Conservation (phyloP, 2,329 filamentous ascomycete genomes). For the Emydomyces testavorans region DNA sequence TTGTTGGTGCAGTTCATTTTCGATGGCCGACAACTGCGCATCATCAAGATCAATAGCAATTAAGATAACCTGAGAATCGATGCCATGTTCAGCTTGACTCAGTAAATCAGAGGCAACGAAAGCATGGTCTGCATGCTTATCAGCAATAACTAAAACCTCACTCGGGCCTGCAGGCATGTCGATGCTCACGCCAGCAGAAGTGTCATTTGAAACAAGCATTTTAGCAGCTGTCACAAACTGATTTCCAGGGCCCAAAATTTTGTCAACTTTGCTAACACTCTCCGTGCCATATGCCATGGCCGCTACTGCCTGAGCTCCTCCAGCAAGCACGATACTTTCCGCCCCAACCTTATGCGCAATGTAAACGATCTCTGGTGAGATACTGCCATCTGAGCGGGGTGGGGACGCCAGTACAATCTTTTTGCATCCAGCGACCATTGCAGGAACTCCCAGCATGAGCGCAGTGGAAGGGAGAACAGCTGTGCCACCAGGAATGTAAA, state of each 20-base stretch:
- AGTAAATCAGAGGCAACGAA: slow-evolving; percentile 93
- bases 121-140: slow-evolving; percentile 74
- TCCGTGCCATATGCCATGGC: slow-evolving; percentile 97
- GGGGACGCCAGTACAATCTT: slow-evolving; percentile 90
- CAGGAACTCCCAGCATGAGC: slow-evolving; percentile 94
- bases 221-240: slow-evolving; percentile 98
- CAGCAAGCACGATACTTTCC: slow-evolving; percentile 88
- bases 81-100: slow-evolving; percentile 91
- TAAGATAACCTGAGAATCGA: slow-evolving; percentile 88
- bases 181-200: slow-evolving; percentile 85
- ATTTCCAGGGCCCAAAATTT: slow-evolving; percentile 94
- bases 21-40: slow-evolving; percentile 64
- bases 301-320: slow-evolving; percentile 88
- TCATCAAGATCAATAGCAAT: slow-evolving; percentile 73
- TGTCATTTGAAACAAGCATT: slow-evolving; percentile 97
- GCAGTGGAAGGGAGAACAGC: slow-evolving; percentile 95
- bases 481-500: slow-evolving; percentile 92
- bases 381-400: slow-evolving; percentile 73
- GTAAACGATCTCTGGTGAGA: slow-evolving; percentile 96
- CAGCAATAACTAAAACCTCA: slow-evolving; percentile 91
- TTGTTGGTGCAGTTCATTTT: slow-evolving; percentile 81
- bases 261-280: slow-evolving; percentile 90
- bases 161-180: slow-evolving; percentile 98
- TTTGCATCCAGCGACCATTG: slow-evolving; percentile 92
- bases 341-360: slow-evolving; percentile 93